Conservation (phyloP, 352 stramenopile genomes). For the Globisporangium perplexum region DNA sequence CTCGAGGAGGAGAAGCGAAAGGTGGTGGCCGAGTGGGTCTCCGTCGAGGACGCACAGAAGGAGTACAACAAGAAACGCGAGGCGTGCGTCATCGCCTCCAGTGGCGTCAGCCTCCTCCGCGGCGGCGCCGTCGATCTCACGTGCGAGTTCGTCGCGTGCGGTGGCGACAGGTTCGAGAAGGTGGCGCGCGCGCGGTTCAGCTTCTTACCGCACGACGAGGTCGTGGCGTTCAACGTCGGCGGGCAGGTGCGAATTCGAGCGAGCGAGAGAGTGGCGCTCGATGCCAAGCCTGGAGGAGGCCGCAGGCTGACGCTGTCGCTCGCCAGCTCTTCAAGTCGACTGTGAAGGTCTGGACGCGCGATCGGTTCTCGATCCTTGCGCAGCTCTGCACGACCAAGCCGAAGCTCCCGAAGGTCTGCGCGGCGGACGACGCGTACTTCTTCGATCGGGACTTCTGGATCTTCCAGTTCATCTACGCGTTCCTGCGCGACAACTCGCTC, state of each 20-base stretch:
- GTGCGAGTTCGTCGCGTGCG: not conserved
- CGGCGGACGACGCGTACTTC: slow-evolving; percentile 56
- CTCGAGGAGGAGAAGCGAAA: slow-evolving; percentile 74
- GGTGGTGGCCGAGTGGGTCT: slow-evolving; percentile 63
- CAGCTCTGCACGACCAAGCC: slow-evolving; percentile 65
- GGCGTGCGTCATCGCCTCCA: slow-evolving; percentile 23
- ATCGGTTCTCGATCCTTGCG: slow-evolving; percentile 78
- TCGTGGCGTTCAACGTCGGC: slow-evolving; percentile 70
- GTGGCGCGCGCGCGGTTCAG: slow-evolving; percentile 41
- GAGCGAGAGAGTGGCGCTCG: not conserved
- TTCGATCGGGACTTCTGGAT: slow-evolving; percentile 72
- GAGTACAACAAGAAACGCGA: slow-evolving; percentile 56
- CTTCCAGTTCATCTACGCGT: slow-evolving; percentile 67
- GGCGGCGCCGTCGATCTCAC: not conserved
- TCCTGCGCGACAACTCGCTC: slow-evolving; percentile 59
- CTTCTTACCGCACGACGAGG: slow-evolving; percentile 40
- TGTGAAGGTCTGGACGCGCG: slow-evolving; percentile 63
- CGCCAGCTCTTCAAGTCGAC: slow-evolving; percentile 64
- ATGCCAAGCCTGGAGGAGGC: too few species aligned
- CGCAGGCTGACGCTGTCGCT: not conserved
- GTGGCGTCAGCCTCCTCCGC: too few species aligned
- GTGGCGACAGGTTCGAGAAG: slow-evolving; percentile 47
- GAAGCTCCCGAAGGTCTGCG: slow-evolving; percentile 43
- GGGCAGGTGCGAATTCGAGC: slow-evolving; percentile 25
- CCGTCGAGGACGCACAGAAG: slow-evolving; percentile 56